phyloP scores from a whole-genome alignment of 306 rosid species.

The Erythrophleum fordii region DNA sequence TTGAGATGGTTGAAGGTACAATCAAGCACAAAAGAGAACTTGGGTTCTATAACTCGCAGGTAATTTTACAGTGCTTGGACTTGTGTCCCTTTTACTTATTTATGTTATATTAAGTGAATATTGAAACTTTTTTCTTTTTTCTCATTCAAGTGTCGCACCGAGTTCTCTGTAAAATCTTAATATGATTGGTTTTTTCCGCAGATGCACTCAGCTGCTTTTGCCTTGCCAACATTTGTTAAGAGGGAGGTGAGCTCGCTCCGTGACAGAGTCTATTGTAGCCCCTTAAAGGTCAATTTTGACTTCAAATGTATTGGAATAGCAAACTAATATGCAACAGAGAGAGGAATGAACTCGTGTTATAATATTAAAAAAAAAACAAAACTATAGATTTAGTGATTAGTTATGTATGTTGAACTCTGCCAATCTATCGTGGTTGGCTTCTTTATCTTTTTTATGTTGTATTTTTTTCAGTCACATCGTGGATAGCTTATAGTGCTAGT shows the following conservation, averaged over 20 bases:
- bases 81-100: background rate
- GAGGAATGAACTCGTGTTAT: conserved; percentile 8
- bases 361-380: conserved; percentile 1
- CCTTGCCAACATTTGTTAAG: conserved; percentile 73
- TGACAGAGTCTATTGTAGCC: background rate
- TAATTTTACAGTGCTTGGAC: conserved; percentile 19
- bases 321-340: background rate
- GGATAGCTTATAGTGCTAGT: background rate
- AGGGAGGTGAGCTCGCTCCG: conserved; percentile 63
- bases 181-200: conserved; percentile 35
- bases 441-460: no score
- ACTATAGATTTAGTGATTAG: conserved; percentile 15
- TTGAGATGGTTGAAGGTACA: conserved; percentile 84
- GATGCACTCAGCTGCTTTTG: conserved; percentile 92
- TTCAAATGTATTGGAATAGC: no score
- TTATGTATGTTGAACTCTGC: conserved; percentile 24
- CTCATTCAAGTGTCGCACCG: background rate
- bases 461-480: background rate
- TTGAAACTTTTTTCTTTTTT: background rate
- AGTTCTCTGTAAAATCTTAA: background rate
- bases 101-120: background rate
- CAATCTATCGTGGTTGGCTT: no score
- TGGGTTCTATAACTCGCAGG: conserved; percentile 88
- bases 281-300: no score
- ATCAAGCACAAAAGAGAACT: conserved; percentile 73